Conservation (phyloP, 495 filamentous ascomycete genomes). For the Lineolata rhizophorae region DNA sequence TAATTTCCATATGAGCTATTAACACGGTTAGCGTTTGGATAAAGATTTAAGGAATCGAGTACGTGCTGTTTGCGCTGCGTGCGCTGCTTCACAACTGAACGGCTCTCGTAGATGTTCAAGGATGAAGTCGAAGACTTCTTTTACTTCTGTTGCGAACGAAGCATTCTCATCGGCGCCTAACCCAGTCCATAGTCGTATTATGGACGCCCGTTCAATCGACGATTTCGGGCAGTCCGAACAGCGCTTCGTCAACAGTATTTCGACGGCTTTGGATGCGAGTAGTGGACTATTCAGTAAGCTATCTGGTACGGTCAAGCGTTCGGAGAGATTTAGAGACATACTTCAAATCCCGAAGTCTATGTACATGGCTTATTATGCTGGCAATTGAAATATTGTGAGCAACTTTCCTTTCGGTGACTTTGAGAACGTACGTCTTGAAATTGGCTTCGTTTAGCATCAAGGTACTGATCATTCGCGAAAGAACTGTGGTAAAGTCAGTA, state of each 20-base stretch:
- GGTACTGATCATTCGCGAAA: slow-evolving; percentile 27
- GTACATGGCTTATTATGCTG: no score
- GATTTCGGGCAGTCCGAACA: slow-evolving; percentile 21
- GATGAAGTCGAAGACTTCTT: slow-evolving; percentile 8
- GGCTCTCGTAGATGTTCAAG: slow-evolving; percentile 13
- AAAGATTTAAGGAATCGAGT: background rate
- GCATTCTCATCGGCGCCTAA: slow-evolving; percentile 10
- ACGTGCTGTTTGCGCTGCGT: slow-evolving; percentile 37
- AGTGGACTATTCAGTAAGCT: slow-evolving; percentile 11
- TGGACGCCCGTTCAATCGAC: slow-evolving; percentile 41
- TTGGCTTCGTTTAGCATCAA: slow-evolving; percentile 34
- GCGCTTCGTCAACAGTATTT: slow-evolving; percentile 32
- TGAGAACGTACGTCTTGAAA: slow-evolving; percentile 31
- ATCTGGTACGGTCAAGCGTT: no score
- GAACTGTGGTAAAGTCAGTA: slow-evolving; percentile 7
- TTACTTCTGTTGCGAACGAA: background rate
- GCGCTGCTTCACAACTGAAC: slow-evolving; percentile 32
- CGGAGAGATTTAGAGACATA: background rate
- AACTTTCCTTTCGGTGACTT: no score
- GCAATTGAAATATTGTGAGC: no score
- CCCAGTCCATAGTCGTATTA: slow-evolving; percentile 38
- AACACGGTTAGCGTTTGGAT: background rate
- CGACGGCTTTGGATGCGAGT: slow-evolving; percentile 30
- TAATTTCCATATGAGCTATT: slow-evolving; percentile 56
- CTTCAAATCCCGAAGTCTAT: no score